Evolutionary conservation across 352 stramenopile genomes (phyloP).

Genomic region (Globisporangium irregulare): DNA sequence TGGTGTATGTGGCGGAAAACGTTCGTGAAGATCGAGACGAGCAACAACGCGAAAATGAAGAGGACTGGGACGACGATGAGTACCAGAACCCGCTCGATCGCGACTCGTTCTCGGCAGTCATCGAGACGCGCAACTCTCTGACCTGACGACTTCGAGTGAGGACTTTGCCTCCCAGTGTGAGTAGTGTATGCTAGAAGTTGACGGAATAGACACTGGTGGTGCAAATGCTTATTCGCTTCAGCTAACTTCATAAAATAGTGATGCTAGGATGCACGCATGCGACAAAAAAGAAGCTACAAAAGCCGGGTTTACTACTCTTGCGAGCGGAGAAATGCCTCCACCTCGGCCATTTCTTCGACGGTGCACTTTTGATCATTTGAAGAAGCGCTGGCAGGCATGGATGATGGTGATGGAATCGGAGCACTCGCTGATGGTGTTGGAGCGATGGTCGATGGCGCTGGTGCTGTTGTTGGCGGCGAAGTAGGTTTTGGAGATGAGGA

Average conservation of each 20-base stretch:
- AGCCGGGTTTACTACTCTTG: slow-evolving; percentile 6
- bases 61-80: slow-evolving; percentile 15
- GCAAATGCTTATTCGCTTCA: not conserved
- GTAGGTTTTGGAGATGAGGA: not conserved
- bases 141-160: slow-evolving; percentile 1
- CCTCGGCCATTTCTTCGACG: slow-evolving; percentile 17
- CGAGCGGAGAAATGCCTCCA: slow-evolving; percentile 17
- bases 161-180: no score
- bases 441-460: not conserved
- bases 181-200: not conserved
- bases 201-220: not conserved
- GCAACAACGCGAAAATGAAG: slow-evolving; percentile 3
- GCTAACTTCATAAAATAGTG: slow-evolving; percentile 8
- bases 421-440: not conserved
- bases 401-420: not conserved
- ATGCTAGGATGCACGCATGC: not conserved
- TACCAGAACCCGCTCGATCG: slow-evolving; percentile 26
- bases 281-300: not conserved
- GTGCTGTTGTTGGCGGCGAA: not conserved
- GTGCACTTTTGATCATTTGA: slow-evolving; percentile 18
- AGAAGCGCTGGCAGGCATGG: not conserved
- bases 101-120: slow-evolving; percentile 31
- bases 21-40: slow-evolving; percentile 12
- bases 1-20: slow-evolving; percentile 3
- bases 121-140: slow-evolving; percentile 31